Evolutionary conservation across 495 filamentous ascomycete genomes (phyloP), one percentile per base, ranked within the genome.

Genomic region (Neohortaea acidophila): DNA sequence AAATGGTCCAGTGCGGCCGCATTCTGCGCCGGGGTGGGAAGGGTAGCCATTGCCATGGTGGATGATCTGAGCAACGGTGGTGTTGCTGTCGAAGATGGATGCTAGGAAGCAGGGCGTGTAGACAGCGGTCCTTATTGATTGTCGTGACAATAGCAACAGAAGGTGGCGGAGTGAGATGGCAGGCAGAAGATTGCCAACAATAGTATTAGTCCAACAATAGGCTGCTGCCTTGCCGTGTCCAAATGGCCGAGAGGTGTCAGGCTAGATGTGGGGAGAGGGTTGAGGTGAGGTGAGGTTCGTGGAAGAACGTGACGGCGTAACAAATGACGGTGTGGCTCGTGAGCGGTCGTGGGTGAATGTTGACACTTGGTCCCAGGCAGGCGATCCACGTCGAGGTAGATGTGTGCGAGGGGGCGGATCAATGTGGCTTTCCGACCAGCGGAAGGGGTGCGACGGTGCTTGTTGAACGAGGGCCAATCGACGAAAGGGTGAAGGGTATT

Each of bases 1-100:
- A 97, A 96, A 45, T 84, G 70, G 30, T 93, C 83, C 46, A 97
- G 74, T 22, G 89, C 89, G 40, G 73, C 73, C 55, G 81, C 72
- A 63, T 91, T 85, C 63, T 72, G 58, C 4, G 58, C 50, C 27
- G 57, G 37, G 14, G 58, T 59, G n/a, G 46, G 37, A 22, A 53
- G 49, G 23, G 52, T 32, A 41, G 50, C 52, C 44, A 51, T 59
- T 39, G 61, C 56, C 60, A 65, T 68, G 43, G 41, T 56, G 33
- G 32, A 18, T 35, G 2, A 12, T 4, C 13, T 45, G 18, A 31
- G 15, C 10, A 51, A 31, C 24, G 30, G 39, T 38, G 13, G 20
- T 44, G 8, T 28, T n/a, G 33, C 38, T 13, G 24, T 37, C 3
- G 9, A 17, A 37, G 35, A 36, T 4, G 24, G 32, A 28, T 25